A percentile compares a stretch with the other conserved stretches of the same genome.
Evolutionary conservation across 352 stramenopile species (phyloP).

Genomic region (Phytophthora pistaciae): DNA sequence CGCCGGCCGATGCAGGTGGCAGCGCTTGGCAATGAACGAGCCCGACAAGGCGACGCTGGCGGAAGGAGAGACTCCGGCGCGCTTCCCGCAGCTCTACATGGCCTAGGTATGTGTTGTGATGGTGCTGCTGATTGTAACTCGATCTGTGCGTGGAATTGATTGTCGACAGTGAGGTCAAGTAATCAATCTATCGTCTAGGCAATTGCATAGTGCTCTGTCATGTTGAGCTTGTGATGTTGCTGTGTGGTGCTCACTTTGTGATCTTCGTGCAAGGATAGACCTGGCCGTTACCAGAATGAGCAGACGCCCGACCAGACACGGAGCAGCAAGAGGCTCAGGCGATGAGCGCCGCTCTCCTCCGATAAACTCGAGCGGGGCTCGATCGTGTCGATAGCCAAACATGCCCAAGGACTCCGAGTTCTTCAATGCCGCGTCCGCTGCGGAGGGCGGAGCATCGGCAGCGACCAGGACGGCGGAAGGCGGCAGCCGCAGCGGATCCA

Average conservation of each 20-base stretch:
- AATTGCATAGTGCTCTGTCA: not conserved
- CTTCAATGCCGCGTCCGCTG: conserved; percentile 21
- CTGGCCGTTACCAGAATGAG: conserved; percentile 28
- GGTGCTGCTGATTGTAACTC: conserved; percentile 20
- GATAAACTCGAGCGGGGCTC: conserved; percentile 7
- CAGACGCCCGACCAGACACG: not conserved
- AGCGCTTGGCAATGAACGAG: conserved; percentile 53
- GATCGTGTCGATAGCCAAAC: not conserved
- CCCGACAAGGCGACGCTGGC: conserved; percentile 35
- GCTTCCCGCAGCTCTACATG: conserved; percentile 54
- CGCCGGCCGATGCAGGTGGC: conserved; percentile 52
- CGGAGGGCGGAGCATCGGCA: conserved; percentile 1
- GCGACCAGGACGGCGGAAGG: conserved; percentile 7
- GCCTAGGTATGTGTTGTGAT: conserved; percentile 26
- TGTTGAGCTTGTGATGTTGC: not conserved
- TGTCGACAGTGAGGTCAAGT: conserved; percentile 10
- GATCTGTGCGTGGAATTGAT: conserved; percentile 5
- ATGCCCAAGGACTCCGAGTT: conserved; percentile 36
- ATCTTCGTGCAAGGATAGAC: not conserved
- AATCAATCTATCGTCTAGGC: conserved; percentile 32
- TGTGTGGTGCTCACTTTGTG: not conserved
- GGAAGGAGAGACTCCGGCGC: conserved; percentile 35
- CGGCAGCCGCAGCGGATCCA: conserved; percentile 10
- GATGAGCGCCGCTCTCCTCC: conserved; percentile 6
- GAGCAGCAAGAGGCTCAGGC: conserved; percentile 7